Conservation (phyloP, 768 basidiomycete species). For the Coprinopsis cinerea region DNA sequence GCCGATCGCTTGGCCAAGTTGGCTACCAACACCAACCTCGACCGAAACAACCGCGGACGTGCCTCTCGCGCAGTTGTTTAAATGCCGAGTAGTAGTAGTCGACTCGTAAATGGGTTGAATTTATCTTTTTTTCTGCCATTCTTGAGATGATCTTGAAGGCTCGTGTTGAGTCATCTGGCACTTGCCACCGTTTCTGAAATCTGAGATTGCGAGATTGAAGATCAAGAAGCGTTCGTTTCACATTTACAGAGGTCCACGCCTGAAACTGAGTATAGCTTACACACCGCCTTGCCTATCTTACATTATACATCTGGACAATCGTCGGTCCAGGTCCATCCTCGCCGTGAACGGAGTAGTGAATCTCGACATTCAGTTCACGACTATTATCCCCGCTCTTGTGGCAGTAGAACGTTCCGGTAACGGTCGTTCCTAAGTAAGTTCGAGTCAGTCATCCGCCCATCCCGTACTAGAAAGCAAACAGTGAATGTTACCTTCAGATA, state of each 20-base stretch:
- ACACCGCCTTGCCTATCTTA: conserved; percentile 43
- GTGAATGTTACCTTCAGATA: conserved; percentile 59
- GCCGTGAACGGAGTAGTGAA: conserved; percentile 64
- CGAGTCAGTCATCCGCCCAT: not conserved
- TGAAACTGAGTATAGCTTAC: not conserved
- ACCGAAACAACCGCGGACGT: not conserved
- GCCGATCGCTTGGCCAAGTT: not conserved
- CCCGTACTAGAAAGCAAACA: not conserved
- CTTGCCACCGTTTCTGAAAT: too few species aligned
- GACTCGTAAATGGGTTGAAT: too few species aligned
- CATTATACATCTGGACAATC: conserved; percentile 75
- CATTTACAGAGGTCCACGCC: too few species aligned
- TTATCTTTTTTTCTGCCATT: too few species aligned
- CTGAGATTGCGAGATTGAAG: too few species aligned
- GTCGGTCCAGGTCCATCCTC: conserved; percentile 30
- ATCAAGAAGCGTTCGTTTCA: too few species aligned
- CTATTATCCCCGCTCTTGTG: conserved; percentile 76
- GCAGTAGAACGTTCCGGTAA: conserved; percentile 79
- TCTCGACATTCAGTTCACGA: conserved; percentile 87
- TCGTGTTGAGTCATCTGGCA: too few species aligned
- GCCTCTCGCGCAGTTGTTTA: not conserved
- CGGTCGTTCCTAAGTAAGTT: conserved; percentile 50
- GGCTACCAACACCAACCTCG: not conserved
- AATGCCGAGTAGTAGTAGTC: too few species aligned
- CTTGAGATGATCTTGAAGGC: too few species aligned